These are phyloP conservation scores for Trypanosomatidae sp. DNA, from an alignment of 208 protist species.

Conservation along the genomic window DNA sequence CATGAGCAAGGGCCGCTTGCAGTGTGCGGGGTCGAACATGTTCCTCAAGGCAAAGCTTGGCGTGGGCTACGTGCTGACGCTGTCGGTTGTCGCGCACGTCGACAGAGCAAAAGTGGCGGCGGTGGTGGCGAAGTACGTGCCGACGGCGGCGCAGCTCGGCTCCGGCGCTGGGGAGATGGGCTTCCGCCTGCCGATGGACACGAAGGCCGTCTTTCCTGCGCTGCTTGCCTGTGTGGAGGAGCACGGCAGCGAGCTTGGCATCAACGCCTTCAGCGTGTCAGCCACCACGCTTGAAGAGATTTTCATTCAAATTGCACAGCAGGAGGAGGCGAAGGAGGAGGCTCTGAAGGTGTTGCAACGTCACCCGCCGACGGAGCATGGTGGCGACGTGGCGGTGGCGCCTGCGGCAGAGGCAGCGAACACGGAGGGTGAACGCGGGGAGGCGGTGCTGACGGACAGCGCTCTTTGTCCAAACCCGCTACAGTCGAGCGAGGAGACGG, in stretches of 20 bases:
- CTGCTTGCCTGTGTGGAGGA: conserved; percentile 52
- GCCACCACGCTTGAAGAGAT: conserved; percentile 80
- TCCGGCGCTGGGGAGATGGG: conserved; percentile 40
- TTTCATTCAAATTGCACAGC: conserved; percentile 59
- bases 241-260: conserved; percentile 23
- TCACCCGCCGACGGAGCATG: too few species aligned
- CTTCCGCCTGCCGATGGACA: conserved; percentile 40
- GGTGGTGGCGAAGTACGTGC: conserved; percentile 23
- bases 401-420: too few species aligned
- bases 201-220: conserved; percentile 36
- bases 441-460: background rate
- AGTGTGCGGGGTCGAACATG: conserved; percentile 57
- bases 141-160: conserved; percentile 29
- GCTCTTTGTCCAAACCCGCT: too few species aligned
- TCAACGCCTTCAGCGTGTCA: conserved; percentile 53
- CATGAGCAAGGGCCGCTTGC: conserved; percentile 70
- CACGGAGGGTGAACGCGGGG: too few species aligned
- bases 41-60: conserved; percentile 63
- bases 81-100: conserved; percentile 40
- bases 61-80: conserved; percentile 54
- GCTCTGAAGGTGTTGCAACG: conserved; percentile 3
- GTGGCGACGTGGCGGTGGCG: too few species aligned
- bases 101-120: conserved; percentile 11
- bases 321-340: conserved; percentile 30
- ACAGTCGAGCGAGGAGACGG: too few species aligned